Evolutionary conservation across 805 yeast genomes (phyloP).

Genomic region (Metschnikowia corniflorae): DNA sequence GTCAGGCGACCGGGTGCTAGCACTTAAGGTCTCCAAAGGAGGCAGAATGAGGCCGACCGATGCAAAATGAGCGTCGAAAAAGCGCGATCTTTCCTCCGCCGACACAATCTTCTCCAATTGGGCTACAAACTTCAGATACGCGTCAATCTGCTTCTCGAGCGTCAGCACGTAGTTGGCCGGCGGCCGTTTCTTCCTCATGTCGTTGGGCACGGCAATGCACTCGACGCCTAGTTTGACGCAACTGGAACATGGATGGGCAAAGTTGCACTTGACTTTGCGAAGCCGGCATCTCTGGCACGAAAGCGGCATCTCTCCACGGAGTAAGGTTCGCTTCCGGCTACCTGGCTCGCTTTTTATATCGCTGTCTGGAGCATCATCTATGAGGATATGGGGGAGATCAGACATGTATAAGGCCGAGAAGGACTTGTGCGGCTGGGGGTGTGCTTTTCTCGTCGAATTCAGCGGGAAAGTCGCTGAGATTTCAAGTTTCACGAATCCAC

Average conservation of each 20-base stretch:
- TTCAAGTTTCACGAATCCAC: no score
- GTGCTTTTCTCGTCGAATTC: no score
- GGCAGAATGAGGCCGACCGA: constrained; percentile 24
- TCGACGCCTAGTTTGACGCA: constrained; percentile 42
- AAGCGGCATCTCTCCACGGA: constrained; percentile 15
- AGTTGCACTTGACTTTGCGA: constrained; percentile 48
- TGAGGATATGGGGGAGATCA: not conserved
- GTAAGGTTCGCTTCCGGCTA: not conserved
- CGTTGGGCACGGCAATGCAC: constrained; percentile 46
- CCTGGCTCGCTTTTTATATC: not conserved
- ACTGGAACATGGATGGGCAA: constrained; percentile 46
- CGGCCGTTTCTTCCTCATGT: constrained; percentile 50
- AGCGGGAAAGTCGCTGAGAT: no score
- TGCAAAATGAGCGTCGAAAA: constrained; percentile 18
- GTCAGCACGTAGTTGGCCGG: constrained; percentile 48
- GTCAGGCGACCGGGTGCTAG: not conserved
- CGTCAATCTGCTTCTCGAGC: constrained; percentile 32
- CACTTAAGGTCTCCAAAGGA: not conserved
- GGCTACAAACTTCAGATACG: constrained; percentile 24
- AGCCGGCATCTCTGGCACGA: constrained; percentile 41
- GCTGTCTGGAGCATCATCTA: not conserved
- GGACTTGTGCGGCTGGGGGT: no score
- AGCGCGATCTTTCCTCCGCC: constrained; percentile 20
- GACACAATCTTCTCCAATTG: constrained; percentile 21
- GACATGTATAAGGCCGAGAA: constrained; percentile 1